A percentile compares a stretch with the other conserved stretches of the same genome.
These are phyloP conservation scores for Amesomyces nigricolor DNA, from an alignment of 2,329 filamentous ascomycete genomes.

Conservation along the genomic window DNA sequence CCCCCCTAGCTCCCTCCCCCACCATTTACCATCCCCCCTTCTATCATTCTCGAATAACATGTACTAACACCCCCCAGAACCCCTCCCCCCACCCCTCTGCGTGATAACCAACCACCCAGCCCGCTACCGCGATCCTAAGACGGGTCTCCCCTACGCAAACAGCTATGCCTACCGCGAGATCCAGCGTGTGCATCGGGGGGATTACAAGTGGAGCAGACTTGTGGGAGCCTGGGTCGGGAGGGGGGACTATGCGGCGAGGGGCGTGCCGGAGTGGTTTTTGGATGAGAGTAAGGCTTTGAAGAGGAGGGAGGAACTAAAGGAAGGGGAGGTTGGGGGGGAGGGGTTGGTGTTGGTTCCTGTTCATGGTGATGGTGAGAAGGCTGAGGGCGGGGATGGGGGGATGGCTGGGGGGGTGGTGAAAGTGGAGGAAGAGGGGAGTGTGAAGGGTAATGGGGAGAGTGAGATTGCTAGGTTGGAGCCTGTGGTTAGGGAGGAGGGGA, in stretches of 20 bases:
- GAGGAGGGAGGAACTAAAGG: background rate
- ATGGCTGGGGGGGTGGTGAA: constrained; percentile 1
- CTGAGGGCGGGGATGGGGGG: constrained; percentile 5
- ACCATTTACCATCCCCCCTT: background rate
- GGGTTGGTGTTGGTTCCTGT: constrained; percentile 7
- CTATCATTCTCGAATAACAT: too few relatives aligned
- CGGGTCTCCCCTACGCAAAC: constrained; percentile 76
- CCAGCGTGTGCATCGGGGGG: constrained; percentile 63
- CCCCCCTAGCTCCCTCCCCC: background rate
- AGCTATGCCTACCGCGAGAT: constrained; percentile 76
- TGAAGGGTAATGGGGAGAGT: too few relatives aligned
- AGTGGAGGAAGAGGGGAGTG: too few relatives aligned
- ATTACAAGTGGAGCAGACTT: constrained; percentile 76
- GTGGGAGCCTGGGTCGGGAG: constrained; percentile 79
- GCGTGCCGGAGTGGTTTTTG: constrained; percentile 74
- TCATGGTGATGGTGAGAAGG: constrained; percentile 9
- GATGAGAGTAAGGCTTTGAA: constrained; percentile 23
- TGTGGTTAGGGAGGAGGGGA: background rate
- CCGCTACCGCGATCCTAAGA: constrained; percentile 77
- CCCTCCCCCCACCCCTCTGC: constrained; percentile 55
- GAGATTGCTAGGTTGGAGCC: constrained; percentile 7
- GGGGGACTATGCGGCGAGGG: constrained; percentile 57
- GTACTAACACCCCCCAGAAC: constrained; percentile 38
- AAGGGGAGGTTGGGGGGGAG: background rate
- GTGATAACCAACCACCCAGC: constrained; percentile 78